These are phyloP conservation scores for Nepenthes gracilis DNA, from an alignment of 148 eudicot species.

Conservation along the genomic window DNA sequence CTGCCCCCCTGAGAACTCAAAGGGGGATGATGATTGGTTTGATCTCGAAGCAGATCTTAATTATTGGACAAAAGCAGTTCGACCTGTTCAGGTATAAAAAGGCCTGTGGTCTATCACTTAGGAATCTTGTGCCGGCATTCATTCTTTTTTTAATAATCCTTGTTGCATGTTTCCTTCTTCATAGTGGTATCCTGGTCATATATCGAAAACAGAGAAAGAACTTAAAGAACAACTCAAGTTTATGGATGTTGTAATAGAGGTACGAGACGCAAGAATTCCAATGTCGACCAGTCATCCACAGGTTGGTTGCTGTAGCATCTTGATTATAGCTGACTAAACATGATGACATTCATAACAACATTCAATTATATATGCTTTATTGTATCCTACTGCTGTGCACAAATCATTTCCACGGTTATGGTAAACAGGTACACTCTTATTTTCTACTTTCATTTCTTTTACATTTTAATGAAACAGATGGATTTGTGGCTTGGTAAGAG, in stretches of 20 bases:
- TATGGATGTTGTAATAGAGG: conserved; percentile 99
- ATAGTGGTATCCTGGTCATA: conserved; percentile 99
- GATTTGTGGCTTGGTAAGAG: conserved; percentile 88
- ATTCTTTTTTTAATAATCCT: neutral
- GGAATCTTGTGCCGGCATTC: neutral
- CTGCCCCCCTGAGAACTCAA: conserved; percentile 12
- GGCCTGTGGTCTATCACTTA: neutral
- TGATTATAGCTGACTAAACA: neutral
- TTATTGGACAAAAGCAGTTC: conserved; percentile 75
- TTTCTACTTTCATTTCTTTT: conserved; percentile 3
- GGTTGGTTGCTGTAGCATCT: conserved; percentile 22
- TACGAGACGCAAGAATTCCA: conserved; percentile 98
- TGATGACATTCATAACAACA: neutral
- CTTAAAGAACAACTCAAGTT: conserved; percentile 91
- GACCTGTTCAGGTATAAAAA: conserved; percentile 76
- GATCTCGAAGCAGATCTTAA: conserved; percentile 69
- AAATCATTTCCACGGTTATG: neutral
- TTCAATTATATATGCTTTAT: neutral
- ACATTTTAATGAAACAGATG: conserved; percentile 42
- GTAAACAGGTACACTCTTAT: neutral
- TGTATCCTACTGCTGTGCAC: too few relatives aligned
- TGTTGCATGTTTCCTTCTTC: conserved; percentile 4
- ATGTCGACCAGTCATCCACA: conserved; percentile 88
- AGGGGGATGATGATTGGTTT: conserved; percentile 54
- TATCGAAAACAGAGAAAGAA: conserved; percentile 93